A percentile compares a stretch with the other conserved stretches of the same genome.
Evolutionary conservation across 2,329 filamentous ascomycete species (phyloP).

Genomic region (Colletotrichum sp.): DNA sequence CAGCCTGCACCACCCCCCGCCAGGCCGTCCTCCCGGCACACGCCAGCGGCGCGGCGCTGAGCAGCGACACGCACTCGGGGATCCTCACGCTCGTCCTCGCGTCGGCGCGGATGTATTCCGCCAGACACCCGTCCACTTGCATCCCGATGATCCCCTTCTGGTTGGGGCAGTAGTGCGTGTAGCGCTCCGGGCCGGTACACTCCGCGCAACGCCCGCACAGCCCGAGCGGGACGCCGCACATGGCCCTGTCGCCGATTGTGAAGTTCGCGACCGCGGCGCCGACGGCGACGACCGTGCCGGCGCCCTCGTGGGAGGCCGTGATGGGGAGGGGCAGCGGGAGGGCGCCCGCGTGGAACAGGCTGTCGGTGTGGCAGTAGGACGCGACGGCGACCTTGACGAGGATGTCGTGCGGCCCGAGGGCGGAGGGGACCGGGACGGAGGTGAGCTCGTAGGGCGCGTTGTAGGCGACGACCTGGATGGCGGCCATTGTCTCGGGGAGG

Average conservation of each 20-base stretch:
- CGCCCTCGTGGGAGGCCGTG: conserved; percentile 61
- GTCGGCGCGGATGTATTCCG: conserved; percentile 60
- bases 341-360: conserved; percentile 55
- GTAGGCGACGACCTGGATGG: conserved; percentile 41
- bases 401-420: conserved; percentile 55
- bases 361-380: conserved; percentile 67
- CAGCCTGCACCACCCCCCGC: conserved; percentile 46
- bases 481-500: conserved; percentile 30
- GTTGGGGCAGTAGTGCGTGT: conserved; percentile 55
- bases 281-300: conserved; percentile 55
- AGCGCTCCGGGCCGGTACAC: conserved; percentile 53
- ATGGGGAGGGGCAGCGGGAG: conserved; percentile 53
- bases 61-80: conserved; percentile 51
- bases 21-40: conserved; percentile 59
- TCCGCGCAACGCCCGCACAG: conserved; percentile 57
- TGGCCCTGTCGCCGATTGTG: conserved; percentile 56
- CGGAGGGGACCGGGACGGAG: conserved; percentile 49
- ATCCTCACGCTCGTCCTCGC: conserved; percentile 46
- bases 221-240: conserved; percentile 57
- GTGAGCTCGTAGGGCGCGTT: conserved; percentile 59
- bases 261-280: conserved; percentile 47
- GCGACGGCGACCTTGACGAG: conserved; percentile 64
- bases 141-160: conserved; percentile 52
- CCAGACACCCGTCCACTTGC: conserved; percentile 56
- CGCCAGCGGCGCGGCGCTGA: conserved; percentile 59